Conservation (phyloP, 2,329 filamentous ascomycete genomes). For the Talaromyces islandicus region DNA sequence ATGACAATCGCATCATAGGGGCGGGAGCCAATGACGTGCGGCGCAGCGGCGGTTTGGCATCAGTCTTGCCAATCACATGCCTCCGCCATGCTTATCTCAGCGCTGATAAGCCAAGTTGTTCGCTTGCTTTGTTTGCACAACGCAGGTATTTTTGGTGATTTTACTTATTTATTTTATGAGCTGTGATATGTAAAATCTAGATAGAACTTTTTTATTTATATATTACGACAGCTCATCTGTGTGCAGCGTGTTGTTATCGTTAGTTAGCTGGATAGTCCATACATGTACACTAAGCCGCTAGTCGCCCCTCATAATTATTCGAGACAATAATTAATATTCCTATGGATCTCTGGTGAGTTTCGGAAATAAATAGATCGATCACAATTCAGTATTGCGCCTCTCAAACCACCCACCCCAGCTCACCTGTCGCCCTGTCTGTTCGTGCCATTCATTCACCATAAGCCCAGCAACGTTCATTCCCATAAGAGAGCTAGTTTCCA, state of each 20-base stretch:
- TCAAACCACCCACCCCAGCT: constrained; percentile 5
- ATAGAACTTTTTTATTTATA: not conserved
- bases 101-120: not conserved
- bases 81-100: not conserved
- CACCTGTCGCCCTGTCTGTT: constrained; percentile 1
- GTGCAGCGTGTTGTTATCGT: too few relatives aligned
- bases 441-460: constrained; percentile 37
- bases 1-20: constrained; percentile 8
- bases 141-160: too few relatives aligned
- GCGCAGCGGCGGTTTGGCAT: constrained; percentile 2
- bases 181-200: not conserved
- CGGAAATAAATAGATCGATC: not conserved
- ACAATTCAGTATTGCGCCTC: constrained; percentile 1
- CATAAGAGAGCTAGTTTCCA: constrained; percentile 94
- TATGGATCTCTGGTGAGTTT: too few relatives aligned
- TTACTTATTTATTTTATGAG: too few relatives aligned
- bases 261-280: too few relatives aligned
- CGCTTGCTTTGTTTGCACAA: not conserved
- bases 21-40: constrained; percentile 7
- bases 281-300: too few relatives aligned
- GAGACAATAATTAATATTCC: too few relatives aligned
- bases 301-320: too few relatives aligned
- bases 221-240: not conserved
- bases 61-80: constrained; percentile 10
- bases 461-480: constrained; percentile 59